Evolutionary conservation across 78 protist genomes (phyloP).

Genomic region (Cavenderia fasciculata): DNA sequence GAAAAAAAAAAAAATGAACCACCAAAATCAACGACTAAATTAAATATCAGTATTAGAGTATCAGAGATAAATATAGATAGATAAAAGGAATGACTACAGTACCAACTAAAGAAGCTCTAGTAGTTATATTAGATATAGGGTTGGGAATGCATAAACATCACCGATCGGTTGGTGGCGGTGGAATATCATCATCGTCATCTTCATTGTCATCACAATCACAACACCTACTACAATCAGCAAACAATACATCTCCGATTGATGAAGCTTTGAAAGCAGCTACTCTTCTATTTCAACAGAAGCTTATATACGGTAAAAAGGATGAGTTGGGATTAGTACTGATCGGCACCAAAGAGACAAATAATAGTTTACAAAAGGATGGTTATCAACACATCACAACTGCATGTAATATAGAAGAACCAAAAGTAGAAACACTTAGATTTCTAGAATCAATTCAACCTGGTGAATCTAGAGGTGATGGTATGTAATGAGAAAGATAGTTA

Average conservation of each 20-base stretch:
- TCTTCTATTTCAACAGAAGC: conserved; percentile 78
- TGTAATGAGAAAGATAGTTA: too few relatives aligned
- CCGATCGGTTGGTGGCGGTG: neutral
- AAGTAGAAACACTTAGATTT: conserved; percentile 25
- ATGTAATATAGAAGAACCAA: conserved; percentile 63
- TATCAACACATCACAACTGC: conserved; percentile 69
- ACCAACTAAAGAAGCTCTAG: conserved; percentile 80
- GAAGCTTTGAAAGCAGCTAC: conserved; percentile 75
- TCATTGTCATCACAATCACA: too few relatives aligned
- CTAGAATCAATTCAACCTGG: conserved; percentile 56
- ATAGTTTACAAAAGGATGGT: conserved; percentile 68
- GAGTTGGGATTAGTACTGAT: conserved; percentile 70
- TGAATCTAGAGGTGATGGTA: conserved; percentile 57
- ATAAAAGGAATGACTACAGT: neutral
- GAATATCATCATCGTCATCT: too few relatives aligned
- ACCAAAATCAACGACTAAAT: too few relatives aligned
- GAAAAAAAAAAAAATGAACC: too few relatives aligned
- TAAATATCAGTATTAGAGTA: too few relatives aligned
- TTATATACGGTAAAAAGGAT: conserved; percentile 69
- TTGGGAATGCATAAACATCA: conserved; percentile 45
- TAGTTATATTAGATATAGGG: conserved; percentile 76
- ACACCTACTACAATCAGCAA: too few relatives aligned
- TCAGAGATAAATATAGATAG: neutral
- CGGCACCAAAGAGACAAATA: conserved; percentile 78
- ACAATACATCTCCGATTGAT: conserved; percentile 36